A percentile compares a stretch with the other conserved stretches of the same genome.
Evolutionary conservation across 495 filamentous ascomycete species (phyloP).

Genomic region (Haplographium delicatum): DNA sequence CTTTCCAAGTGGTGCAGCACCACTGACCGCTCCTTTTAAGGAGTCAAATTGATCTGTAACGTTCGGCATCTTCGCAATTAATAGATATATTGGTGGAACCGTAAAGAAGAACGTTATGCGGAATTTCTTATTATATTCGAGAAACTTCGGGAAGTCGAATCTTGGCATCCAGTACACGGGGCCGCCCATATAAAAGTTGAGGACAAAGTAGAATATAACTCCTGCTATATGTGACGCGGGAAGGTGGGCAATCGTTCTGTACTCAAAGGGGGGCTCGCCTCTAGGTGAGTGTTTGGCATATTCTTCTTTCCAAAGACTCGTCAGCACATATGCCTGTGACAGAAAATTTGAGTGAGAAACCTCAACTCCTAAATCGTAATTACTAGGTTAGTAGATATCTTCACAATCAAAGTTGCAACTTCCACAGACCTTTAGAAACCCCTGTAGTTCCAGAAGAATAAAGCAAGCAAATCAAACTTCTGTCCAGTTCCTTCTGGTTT

Average conservation of each 20-base stretch:
- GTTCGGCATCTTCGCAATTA: conserved; percentile 41
- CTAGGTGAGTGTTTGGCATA: conserved; percentile 45
- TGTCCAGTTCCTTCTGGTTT: conserved; percentile 36
- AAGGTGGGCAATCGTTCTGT: conserved; percentile 45
- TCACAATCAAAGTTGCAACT: neutral
- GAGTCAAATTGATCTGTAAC: conserved; percentile 64
- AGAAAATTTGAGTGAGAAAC: conserved; percentile 77
- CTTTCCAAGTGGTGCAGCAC: conserved; percentile 78
- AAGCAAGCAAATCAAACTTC: conserved; percentile 62
- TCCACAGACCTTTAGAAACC: conserved; percentile 28
- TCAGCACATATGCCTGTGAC: conserved; percentile 12
- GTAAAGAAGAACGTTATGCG: conserved; percentile 46
- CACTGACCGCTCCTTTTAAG: conserved; percentile 79
- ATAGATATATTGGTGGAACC: conserved; percentile 46
- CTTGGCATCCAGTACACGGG: conserved; percentile 68
- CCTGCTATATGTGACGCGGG: conserved; percentile 45
- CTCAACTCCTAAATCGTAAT: conserved; percentile 57
- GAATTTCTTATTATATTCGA: conserved; percentile 67
- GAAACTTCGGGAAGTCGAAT: conserved; percentile 77
- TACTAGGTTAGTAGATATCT: neutral
- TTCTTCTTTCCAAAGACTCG: conserved; percentile 50
- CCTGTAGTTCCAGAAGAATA: conserved; percentile 51
- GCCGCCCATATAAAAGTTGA: conserved; percentile 58
- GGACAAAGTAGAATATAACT: conserved; percentile 54
- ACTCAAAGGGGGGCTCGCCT: conserved; percentile 22